A percentile compares a stretch with the other conserved stretches of the same genome.
Conservation (phyloP, 78 protist genomes). For the Bodo saltans region DNA sequence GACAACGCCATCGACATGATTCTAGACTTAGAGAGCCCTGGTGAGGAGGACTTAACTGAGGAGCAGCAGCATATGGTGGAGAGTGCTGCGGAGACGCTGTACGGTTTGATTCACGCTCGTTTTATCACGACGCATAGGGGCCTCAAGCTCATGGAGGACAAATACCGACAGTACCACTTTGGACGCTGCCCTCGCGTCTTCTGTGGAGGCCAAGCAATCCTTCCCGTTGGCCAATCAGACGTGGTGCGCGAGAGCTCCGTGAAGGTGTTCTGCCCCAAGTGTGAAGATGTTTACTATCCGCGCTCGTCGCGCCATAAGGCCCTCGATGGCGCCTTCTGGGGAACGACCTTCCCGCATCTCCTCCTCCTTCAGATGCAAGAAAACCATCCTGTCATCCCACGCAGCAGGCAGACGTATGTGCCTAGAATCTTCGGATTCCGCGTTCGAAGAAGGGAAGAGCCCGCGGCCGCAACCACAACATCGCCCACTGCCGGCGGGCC, state of each 20-base stretch:
- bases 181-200: conserved; percentile 92
- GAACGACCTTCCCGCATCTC: conserved; percentile 91
- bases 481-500: too few relatives aligned
- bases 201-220: conserved; percentile 85
- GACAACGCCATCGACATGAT: conserved; percentile 87
- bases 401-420: not conserved
- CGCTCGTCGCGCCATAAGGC: conserved; percentile 45
- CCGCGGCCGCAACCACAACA: not conserved
- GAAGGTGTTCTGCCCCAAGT: conserved; percentile 87
- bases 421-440: conserved; percentile 23
- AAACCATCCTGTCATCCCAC: not conserved
- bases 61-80: conserved; percentile 58
- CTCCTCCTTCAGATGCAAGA: conserved; percentile 70
- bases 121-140: conserved; percentile 85
- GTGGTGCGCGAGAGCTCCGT: conserved; percentile 72
- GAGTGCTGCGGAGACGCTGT: conserved; percentile 77
- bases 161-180: conserved; percentile 76
- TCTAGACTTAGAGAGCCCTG: conserved; percentile 73
- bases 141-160: conserved; percentile 79
- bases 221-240: conserved; percentile 87
- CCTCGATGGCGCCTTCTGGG: conserved; percentile 93
- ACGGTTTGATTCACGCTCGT: conserved; percentile 95
- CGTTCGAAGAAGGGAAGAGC: not conserved
- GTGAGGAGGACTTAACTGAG: conserved; percentile 31
- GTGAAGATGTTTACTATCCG: conserved; percentile 77